These are phyloP conservation scores for Xylaria castorea DNA, from an alignment of 495 filamentous ascomycete genomes.

Conservation along the genomic window DNA sequence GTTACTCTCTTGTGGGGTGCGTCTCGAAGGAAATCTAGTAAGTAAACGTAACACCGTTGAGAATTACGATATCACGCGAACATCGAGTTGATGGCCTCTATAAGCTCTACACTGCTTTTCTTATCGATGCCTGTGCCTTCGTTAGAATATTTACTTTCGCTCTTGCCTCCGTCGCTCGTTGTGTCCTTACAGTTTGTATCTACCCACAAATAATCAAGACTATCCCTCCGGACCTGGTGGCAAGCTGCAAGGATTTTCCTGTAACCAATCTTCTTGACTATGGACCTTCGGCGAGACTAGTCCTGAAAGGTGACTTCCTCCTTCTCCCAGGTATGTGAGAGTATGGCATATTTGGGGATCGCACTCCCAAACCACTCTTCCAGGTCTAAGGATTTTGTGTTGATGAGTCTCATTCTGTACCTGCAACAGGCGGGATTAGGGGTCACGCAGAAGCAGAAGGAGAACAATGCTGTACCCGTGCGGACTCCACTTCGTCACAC, in stretches of 20 bases:
- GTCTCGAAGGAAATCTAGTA: background rate
- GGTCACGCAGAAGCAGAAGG: too few species aligned
- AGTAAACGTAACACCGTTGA: background rate
- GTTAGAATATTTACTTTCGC: background rate
- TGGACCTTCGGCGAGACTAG: conserved; percentile 21
- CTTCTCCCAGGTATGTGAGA: conserved; percentile 46
- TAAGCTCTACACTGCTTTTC: background rate
- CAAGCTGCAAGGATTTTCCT: background rate
- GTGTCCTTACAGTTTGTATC: background rate
- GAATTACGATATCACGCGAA: background rate
- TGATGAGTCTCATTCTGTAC: conserved; percentile 27
- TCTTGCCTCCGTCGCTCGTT: background rate
- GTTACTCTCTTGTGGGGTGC: too few species aligned
- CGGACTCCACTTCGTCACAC: too few species aligned
- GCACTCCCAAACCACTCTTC: conserved; percentile 36
- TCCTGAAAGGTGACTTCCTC: conserved; percentile 44
- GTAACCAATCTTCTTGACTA: conserved; percentile 14
- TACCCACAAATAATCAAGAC: conserved; percentile 8
- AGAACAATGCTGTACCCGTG: too few species aligned
- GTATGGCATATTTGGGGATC: conserved; percentile 42
- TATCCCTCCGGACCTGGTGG: background rate
- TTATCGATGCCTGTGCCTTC: background rate
- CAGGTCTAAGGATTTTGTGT: conserved; percentile 18
- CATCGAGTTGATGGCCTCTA: too few species aligned
- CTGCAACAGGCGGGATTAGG: background rate